Evolutionary conservation across 768 basidiomycete genomes (phyloP).

Genomic region (Lanmaoa pseudosensibilis): DNA sequence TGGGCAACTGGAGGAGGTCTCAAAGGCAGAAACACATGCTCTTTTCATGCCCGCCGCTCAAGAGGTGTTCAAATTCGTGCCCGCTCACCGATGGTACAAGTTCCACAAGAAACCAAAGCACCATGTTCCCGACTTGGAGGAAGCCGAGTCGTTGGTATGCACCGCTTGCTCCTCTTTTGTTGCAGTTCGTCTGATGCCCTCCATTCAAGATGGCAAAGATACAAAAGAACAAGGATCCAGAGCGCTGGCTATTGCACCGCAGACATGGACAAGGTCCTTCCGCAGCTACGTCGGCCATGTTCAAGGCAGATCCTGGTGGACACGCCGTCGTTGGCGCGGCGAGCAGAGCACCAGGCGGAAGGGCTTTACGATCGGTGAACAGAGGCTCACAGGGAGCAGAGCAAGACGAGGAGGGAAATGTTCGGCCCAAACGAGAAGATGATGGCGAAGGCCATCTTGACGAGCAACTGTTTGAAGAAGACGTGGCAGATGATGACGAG

Average conservation of each 20-base stretch:
- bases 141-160: constrained; percentile 66
- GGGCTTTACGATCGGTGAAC: constrained; percentile 66
- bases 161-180: background rate
- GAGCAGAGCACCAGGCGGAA: constrained; percentile 69
- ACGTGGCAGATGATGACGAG: constrained; percentile 88
- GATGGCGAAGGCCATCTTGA: constrained; percentile 81
- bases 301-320: constrained; percentile 63
- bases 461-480: constrained; percentile 80
- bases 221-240: constrained; percentile 74
- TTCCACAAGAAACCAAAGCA: constrained; percentile 85
- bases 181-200: background rate
- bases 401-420: constrained; percentile 65
- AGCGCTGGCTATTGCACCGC: constrained; percentile 65
- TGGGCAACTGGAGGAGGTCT: constrained; percentile 77
- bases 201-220: constrained; percentile 37
- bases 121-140: constrained; percentile 64
- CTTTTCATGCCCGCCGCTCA: constrained; percentile 84
- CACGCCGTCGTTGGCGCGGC: constrained; percentile 40
- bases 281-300: constrained; percentile 61
- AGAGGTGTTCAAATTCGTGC: constrained; percentile 84
- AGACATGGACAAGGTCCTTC: constrained; percentile 61
- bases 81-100: constrained; percentile 88
- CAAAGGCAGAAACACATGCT: constrained; percentile 68
- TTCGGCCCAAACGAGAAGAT: constrained; percentile 55
- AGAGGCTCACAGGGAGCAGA: constrained; percentile 60